Base-by-base conservation (phyloP, 208 protist species). In the Crithidia brevicula region DNA sequence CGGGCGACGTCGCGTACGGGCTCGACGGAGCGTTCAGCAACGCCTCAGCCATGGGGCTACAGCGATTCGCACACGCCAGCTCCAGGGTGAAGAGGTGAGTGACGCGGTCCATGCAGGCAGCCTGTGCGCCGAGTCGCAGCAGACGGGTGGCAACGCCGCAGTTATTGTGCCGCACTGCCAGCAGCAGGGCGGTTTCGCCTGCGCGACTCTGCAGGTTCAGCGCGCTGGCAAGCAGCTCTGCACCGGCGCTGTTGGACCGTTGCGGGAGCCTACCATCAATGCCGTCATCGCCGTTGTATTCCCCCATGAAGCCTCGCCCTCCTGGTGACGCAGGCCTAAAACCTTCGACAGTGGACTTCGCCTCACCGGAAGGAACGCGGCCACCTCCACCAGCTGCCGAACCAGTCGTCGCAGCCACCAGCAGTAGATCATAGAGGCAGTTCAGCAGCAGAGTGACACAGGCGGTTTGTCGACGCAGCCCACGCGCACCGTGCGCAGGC, bases 31-130 rank as follows among this genome's bases (percentile, higher is more conserved):
- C 62, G 27, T 50, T 28, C 20, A 92, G 65, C 20, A 94, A 75
- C 22, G 72, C 53, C 38, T 77, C 42, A 11, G 85, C 85, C 67
- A 94, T 88, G 22, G 79, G 75, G 22, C 78, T 77, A 47, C 77
- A 85, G 6, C 70, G 64, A 62, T 89, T 91, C 10, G 88, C 77
- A 60, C 88, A 94, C 10, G 88, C 88, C 22, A 94, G 74, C 51
- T 94, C 88, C 36, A 94, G 72, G 36, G 80, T 77, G 62, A 88
- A 83, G 33, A 86, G 72, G 38, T 81, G 77, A 30, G 83, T 85
- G 6, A 88, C 67, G 49, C 88, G 82, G 68, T 92, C 85, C 78
- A 88, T 82, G 63, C 77, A 85, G 34, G 73, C 75, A 2, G 85
- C 75, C 27, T 82, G 72, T 2, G 85, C 88, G 15, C 88, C 88